phyloP scores from a whole-genome alignment of 805 yeast genomes.

The Kuraishia floccosa region DNA sequence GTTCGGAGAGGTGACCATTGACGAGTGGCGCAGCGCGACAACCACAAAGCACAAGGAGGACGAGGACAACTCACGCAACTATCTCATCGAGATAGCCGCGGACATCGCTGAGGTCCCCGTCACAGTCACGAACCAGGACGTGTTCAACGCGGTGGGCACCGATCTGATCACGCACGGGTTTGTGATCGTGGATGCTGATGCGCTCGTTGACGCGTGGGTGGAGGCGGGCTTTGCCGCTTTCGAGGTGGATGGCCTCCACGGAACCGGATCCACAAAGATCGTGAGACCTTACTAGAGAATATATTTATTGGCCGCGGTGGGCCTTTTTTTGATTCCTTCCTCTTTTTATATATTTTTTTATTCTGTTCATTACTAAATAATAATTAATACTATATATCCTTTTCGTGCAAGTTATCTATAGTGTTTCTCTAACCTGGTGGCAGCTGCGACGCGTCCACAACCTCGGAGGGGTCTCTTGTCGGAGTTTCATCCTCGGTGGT shows the following conservation, averaged over 20 bases:
- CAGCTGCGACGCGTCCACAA: slow-evolving; percentile 78
- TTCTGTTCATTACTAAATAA: too few relatives aligned
- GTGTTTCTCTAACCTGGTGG: slow-evolving; percentile 73
- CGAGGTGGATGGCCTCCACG: slow-evolving; percentile 15
- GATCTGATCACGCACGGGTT: slow-evolving; percentile 28
- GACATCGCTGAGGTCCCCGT: slow-evolving; percentile 29
- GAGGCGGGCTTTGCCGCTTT: slow-evolving; percentile 20
- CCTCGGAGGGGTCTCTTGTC: slow-evolving; percentile 46
- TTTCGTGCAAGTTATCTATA: slow-evolving; percentile 1
- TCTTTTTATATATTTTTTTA: slow-evolving; percentile 1
- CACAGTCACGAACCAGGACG: slow-evolving; percentile 25
- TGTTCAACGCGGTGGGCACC: slow-evolving; percentile 29
- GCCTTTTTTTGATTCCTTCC: not conserved
- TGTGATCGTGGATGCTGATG: slow-evolving; percentile 21
- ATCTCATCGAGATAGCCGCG: slow-evolving; percentile 23
- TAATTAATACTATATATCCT: not conserved
- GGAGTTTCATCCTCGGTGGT: slow-evolving; percentile 30
- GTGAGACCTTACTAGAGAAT: slow-evolving; percentile 1
- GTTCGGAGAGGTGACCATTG: slow-evolving; percentile 32
- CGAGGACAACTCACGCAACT: slow-evolving; percentile 7
- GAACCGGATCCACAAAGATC: slow-evolving; percentile 15
- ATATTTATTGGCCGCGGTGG: slow-evolving; percentile 1
- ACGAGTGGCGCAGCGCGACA: slow-evolving; percentile 32
- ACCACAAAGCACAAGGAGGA: slow-evolving; percentile 19
- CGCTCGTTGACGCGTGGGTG: slow-evolving; percentile 23